phyloP scores from a whole-genome alignment of 73 alveolate species.

The Loxodes magnus region DNA sequence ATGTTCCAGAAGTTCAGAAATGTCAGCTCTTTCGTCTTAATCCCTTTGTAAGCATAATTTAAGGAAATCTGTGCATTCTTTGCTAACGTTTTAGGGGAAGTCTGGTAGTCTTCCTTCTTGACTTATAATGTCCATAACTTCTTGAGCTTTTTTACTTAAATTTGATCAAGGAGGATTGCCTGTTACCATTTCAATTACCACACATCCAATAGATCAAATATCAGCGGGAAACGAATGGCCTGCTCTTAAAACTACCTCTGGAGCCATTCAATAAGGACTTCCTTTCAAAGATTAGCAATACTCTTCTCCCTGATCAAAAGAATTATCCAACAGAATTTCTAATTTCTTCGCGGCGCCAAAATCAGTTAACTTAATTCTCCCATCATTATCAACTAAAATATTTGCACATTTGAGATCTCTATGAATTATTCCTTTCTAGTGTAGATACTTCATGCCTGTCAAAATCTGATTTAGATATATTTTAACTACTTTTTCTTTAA shows the following conservation, averaged over 20 bases:
- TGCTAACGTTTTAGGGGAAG: slow-evolving; percentile 18
- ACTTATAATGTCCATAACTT: slow-evolving; percentile 14
- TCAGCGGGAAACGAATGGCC: slow-evolving; percentile 29
- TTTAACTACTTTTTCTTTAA: slow-evolving; percentile 25
- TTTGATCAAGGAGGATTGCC: slow-evolving; percentile 43
- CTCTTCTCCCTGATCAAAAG: background rate
- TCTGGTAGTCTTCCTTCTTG: slow-evolving; percentile 17
- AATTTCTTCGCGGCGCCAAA: slow-evolving; percentile 60
- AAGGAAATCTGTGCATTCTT: slow-evolving; percentile 19
- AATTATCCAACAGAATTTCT: too few relatives aligned
- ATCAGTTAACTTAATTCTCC: slow-evolving; percentile 29
- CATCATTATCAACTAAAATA: slow-evolving; percentile 26
- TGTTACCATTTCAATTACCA: slow-evolving; percentile 34
- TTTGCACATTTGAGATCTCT: slow-evolving; percentile 73
- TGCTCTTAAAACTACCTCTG: slow-evolving; percentile 22
- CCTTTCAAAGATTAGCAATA: slow-evolving; percentile 9
- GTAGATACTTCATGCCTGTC: slow-evolving; percentile 52
- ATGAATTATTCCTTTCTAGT: slow-evolving; percentile 55
- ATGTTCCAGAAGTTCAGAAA: slow-evolving; percentile 23
- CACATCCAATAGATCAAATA: slow-evolving; percentile 43
- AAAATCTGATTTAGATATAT: slow-evolving; percentile 33
- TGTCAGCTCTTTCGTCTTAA: slow-evolving; percentile 22
- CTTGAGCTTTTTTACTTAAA: slow-evolving; percentile 21
- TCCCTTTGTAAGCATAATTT: slow-evolving; percentile 32
- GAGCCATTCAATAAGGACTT: slow-evolving; percentile 48